These are phyloP conservation scores for Pseudocercospora vitis DNA, from an alignment of 2,329 filamentous ascomycete genomes.

Conservation along the genomic window DNA sequence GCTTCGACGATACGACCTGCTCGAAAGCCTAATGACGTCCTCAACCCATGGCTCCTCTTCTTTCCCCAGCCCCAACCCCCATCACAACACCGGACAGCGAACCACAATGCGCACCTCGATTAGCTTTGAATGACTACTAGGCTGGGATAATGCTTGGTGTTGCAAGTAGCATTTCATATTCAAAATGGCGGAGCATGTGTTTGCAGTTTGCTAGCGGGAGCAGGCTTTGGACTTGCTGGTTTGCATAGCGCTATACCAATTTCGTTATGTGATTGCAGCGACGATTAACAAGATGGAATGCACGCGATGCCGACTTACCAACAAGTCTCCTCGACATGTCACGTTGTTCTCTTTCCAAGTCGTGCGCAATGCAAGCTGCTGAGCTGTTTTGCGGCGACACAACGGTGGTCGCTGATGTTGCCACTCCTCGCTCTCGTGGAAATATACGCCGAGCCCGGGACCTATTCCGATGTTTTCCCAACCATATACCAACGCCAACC, in stretches of 20 bases:
- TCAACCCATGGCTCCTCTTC: conserved; percentile 19
- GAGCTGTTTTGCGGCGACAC: neutral
- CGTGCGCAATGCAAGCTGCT: neutral
- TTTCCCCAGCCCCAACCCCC: conserved; percentile 9
- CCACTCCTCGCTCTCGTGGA: too few relatives aligned
- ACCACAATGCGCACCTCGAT: conserved; percentile 16
- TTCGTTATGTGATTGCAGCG: conserved; percentile 25
- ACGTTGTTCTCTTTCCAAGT: neutral
- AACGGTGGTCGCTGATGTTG: too few relatives aligned
- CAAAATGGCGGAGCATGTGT: conserved; percentile 20
- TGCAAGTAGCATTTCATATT: conserved; percentile 11
- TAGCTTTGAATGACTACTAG: conserved; percentile 7
- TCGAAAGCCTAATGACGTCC: conserved; percentile 29
- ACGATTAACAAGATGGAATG: conserved; percentile 15
- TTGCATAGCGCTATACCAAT: conserved; percentile 33
- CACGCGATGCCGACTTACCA: conserved; percentile 14
- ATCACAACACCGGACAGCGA: conserved; percentile 10
- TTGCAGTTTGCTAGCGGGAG: conserved; percentile 19
- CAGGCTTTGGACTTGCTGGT: conserved; percentile 23
- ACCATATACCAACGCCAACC: neutral
- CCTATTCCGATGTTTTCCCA: neutral
- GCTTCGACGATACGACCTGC: conserved; percentile 28
- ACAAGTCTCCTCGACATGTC: neutral
- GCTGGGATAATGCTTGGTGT: conserved; percentile 19
- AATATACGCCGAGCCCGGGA: too few relatives aligned